Evolutionary conservation across 352 stramenopile genomes (phyloP).

Genomic region (Phytophthora hybrid): DNA sequence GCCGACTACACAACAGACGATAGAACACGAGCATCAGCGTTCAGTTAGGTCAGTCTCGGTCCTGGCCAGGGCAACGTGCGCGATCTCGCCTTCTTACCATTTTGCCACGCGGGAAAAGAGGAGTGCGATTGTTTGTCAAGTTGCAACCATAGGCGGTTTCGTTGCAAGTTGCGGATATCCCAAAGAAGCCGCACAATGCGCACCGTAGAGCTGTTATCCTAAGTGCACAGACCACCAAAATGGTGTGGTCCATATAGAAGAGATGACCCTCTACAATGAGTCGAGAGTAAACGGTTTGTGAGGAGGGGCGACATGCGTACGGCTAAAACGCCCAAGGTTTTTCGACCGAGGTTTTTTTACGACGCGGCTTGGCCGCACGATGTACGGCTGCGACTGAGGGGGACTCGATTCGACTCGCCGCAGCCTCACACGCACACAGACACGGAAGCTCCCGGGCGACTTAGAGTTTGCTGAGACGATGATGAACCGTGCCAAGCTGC

Average conservation of each 20-base stretch:
- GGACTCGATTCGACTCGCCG: slow-evolving; percentile 27
- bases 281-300: background rate
- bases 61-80: background rate
- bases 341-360: slow-evolving; percentile 25
- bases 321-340: slow-evolving; percentile 27
- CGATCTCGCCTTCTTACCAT: slow-evolving; percentile 33
- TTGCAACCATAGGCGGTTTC: background rate
- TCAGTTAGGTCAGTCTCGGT: slow-evolving; percentile 1
- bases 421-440: slow-evolving; percentile 53
- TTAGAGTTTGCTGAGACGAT: slow-evolving; percentile 65
- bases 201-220: slow-evolving; percentile 14
- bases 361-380: slow-evolving; percentile 28
- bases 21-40: slow-evolving; percentile 13
- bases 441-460: slow-evolving; percentile 46
- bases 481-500: slow-evolving; percentile 80
- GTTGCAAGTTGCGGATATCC: background rate
- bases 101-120: slow-evolving; percentile 5
- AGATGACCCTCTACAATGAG: slow-evolving; percentile 4
- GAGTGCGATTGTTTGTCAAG: background rate
- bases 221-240: slow-evolving; percentile 28
- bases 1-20: slow-evolving; percentile 79
- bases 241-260: slow-evolving; percentile 16
- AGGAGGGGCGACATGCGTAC: slow-evolving; percentile 23
- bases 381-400: slow-evolving; percentile 39
- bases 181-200: slow-evolving; percentile 23